Conservation (phyloP, 352 stramenopile species). For the Phytophthora quininea region DNA sequence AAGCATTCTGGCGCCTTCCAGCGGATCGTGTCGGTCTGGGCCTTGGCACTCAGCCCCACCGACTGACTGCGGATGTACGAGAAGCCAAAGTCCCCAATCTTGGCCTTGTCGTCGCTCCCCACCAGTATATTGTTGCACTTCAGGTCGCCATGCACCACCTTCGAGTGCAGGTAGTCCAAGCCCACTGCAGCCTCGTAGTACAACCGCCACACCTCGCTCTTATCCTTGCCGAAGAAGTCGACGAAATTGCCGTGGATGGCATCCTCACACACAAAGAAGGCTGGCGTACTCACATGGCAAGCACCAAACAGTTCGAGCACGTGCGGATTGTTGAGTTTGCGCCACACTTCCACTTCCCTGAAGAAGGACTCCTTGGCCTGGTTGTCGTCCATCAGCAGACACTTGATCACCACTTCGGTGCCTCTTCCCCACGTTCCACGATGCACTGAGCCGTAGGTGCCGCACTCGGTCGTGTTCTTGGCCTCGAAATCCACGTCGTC, state of each 20-base stretch:
- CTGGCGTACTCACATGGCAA: slow-evolving; percentile 48
- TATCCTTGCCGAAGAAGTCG: slow-evolving; percentile 33
- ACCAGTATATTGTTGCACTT: slow-evolving; percentile 89
- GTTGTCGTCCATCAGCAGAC: slow-evolving; percentile 33
- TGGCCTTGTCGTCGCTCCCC: slow-evolving; percentile 35
- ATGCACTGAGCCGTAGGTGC: slow-evolving; percentile 17
- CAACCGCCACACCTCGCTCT: slow-evolving; percentile 29
- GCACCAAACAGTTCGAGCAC: slow-evolving; percentile 52
- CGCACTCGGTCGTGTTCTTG: slow-evolving; percentile 23
- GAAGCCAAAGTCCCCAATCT: slow-evolving; percentile 53
- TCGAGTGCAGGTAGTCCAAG: slow-evolving; percentile 71
- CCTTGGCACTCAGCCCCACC: slow-evolving; percentile 32
- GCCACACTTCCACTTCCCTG: slow-evolving; percentile 49
- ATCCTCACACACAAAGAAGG: slow-evolving; percentile 48
- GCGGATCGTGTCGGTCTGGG: slow-evolving; percentile 25
- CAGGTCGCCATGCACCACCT: slow-evolving; percentile 85
- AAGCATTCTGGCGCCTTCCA: slow-evolving; percentile 50
- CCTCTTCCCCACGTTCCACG: slow-evolving; percentile 30
- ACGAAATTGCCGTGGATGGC: slow-evolving; percentile 33
- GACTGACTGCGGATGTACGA: slow-evolving; percentile 41
- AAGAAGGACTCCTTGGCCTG: slow-evolving; percentile 38
- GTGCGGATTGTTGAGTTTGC: slow-evolving; percentile 39
- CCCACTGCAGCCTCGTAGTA: slow-evolving; percentile 50
- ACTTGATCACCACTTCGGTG: slow-evolving; percentile 47
- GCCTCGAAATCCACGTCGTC: slow-evolving; percentile 35